These are phyloP conservation scores for Pleurotus cornucopiae DNA, from an alignment of 768 basidiomycete genomes.

Conservation along the genomic window DNA sequence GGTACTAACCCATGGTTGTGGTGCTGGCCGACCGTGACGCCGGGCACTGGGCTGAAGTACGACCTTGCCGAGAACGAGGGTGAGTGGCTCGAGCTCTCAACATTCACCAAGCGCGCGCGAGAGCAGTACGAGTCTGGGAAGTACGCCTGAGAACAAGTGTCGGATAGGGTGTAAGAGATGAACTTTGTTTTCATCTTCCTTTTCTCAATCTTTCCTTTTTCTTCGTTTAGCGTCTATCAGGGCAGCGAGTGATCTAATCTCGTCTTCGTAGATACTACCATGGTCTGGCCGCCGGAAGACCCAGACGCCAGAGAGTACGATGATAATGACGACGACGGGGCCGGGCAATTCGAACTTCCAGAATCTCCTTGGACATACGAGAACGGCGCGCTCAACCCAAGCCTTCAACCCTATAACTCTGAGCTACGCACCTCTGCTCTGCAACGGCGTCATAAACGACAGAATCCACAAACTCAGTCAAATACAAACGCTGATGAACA, in stretches of 20 bases:
- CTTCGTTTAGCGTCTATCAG: neutral
- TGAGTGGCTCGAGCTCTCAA: slow-evolving; percentile 59
- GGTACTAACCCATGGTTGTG: slow-evolving; percentile 74
- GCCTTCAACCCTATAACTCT: slow-evolving; percentile 60
- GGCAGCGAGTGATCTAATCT: slow-evolving; percentile 16
- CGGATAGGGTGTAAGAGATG: neutral
- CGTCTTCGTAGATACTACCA: slow-evolving; percentile 12
- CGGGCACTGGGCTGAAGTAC: slow-evolving; percentile 75
- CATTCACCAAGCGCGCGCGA: slow-evolving; percentile 13
- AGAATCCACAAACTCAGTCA: slow-evolving; percentile 41
- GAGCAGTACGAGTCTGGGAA: slow-evolving; percentile 16
- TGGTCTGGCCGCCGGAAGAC: slow-evolving; percentile 74
- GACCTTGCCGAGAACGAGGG: slow-evolving; percentile 67
- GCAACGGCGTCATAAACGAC: slow-evolving; percentile 16
- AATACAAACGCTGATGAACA: slow-evolving; percentile 65
- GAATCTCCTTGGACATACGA: slow-evolving; percentile 85
- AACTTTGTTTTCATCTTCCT: neutral
- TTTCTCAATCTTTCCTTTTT: neutral
- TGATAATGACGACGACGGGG: slow-evolving; percentile 25
- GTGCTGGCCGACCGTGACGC: slow-evolving; percentile 72
- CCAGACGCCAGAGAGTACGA: slow-evolving; percentile 29
- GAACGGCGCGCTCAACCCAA: slow-evolving; percentile 72
- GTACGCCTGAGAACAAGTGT: slow-evolving; percentile 12
- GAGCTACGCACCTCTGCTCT: slow-evolving; percentile 22
- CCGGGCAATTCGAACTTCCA: slow-evolving; percentile 43